Conservation (phyloP, 73 alveolate genomes). For the Halteria grandinella region DNA sequence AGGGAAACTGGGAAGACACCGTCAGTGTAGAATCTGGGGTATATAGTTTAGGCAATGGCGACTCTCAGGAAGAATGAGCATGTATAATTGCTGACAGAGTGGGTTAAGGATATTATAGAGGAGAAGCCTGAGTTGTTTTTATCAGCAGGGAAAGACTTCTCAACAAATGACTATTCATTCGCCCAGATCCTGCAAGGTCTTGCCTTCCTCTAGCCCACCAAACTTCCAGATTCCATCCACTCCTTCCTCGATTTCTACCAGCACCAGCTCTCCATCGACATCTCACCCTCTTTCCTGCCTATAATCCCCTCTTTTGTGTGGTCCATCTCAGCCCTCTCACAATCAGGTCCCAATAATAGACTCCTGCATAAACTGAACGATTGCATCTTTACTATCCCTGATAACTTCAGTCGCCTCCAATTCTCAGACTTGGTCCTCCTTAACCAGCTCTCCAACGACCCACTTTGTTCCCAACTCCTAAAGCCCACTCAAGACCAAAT, state of each 20-base stretch:
- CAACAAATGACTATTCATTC: slow-evolving; percentile 24
- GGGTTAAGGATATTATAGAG: slow-evolving; percentile 9
- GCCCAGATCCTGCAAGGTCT: slow-evolving; percentile 13
- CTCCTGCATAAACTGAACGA: not conserved
- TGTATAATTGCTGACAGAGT: not conserved
- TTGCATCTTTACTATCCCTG: not conserved
- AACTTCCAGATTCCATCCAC: not conserved
- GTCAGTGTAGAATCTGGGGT: slow-evolving; percentile 24
- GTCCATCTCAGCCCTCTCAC: slow-evolving; percentile 22
- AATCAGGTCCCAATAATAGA: not conserved
- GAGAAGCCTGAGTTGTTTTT: not conserved
- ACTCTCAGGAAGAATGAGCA: slow-evolving; percentile 39
- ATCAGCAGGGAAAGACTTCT: not conserved
- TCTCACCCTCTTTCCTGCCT: not conserved
- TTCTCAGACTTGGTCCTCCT: slow-evolving; percentile 37
- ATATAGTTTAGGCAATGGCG: slow-evolving; percentile 48
- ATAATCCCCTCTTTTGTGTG: slow-evolving; percentile 10
- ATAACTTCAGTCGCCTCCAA: not conserved
- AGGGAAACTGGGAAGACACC: slow-evolving; percentile 24
- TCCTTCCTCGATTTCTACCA: slow-evolving; percentile 13
- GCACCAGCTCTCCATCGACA: slow-evolving; percentile 12
- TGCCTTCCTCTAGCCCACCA: not conserved
- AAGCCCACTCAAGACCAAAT: slow-evolving; percentile 6
- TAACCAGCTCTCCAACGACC: slow-evolving; percentile 11
- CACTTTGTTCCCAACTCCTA: not conserved